Base-by-base conservation (phyloP, 208 protist genomes). In the Leishmania turanica region DNA sequence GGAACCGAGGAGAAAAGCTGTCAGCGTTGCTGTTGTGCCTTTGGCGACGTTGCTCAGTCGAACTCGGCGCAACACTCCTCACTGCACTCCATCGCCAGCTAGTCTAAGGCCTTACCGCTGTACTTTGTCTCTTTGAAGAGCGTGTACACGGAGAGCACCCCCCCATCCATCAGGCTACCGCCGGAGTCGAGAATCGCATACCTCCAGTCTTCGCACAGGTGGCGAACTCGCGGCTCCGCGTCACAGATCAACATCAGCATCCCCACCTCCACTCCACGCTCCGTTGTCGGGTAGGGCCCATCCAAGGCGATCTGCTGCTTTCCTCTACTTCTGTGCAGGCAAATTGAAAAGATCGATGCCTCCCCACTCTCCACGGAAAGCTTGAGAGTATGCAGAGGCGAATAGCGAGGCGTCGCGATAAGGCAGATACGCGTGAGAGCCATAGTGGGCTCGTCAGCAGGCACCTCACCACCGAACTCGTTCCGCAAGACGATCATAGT, bases 121-220 rank as follows among this genome's bases (percentile, higher is more conserved):
- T 92, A 93, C 24, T 37, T 54, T 45, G 81, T 77, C 68, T 93
- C 68, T 75, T 92, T 81, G 56, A 93, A 93, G 27, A 92, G 80
- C 40, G 88, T 90, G 81, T 89, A 75, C 51, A 93, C 75, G 24
- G 80, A 90, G 6, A 93, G 84, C 24, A 84, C 82, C 3, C 87
- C 37, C 31, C 37, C 37, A 0, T 1, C 37, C 40, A 89, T 51
- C 60, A 87, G 40, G 17, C 64, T 56, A 24, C 84, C 75, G 34
- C 80, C 79, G 4, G 77, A 15, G 69, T 79, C 84, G 17, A 40
- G 51, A 77, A 91, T 62, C 75, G 89, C 84, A 27, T 92, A 64
- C 53, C 80, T 75, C 37, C 91, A 34, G 60, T 93, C 89, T 40
- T 85, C 79, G 45, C 34, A 81, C 4, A 86, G 62, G 15, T 51